A percentile compares a stretch with the other conserved stretches of the same genome.
Evolutionary conservation across 176 grass and related monocot species (phyloP).

Genomic region (Luzula sylvatica): DNA sequence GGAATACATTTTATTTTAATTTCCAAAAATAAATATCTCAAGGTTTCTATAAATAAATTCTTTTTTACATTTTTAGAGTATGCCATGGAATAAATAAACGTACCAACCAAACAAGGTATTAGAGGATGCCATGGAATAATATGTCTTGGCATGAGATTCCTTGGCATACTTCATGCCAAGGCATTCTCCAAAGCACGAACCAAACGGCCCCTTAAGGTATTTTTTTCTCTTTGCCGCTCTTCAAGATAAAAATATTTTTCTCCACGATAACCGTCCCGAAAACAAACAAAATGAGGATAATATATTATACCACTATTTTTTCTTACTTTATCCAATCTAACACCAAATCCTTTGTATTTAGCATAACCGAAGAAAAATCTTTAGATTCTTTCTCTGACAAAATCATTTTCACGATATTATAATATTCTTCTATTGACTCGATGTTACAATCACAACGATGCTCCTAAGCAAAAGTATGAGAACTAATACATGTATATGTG

Average conservation of each 20-base stretch:
- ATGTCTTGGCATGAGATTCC: no score
- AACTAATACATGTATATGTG: no score
- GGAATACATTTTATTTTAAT: no score
- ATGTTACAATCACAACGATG: not conserved
- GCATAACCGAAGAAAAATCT: conserved; percentile 13
- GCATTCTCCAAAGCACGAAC: no score
- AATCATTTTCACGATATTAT: not conserved
- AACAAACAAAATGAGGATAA: conserved; percentile 11
- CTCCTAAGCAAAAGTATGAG: conserved; percentile 1
- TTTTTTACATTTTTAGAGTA: no score
- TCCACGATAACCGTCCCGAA: not conserved
- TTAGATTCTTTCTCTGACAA: conserved; percentile 11
- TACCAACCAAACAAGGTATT: no score
- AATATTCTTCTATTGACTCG: not conserved
- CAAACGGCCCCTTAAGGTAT: no score
- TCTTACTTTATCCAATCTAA: conserved; percentile 2
- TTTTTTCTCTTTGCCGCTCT: conserved; percentile 9
- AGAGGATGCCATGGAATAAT: no score
- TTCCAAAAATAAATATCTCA: no score
- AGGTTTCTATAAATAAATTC: no score
- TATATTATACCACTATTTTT: not conserved
- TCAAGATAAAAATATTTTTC: conserved; percentile 1
- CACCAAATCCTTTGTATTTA: conserved; percentile 7
- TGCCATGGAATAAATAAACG: no score
- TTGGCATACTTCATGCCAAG: no score